Base-by-base conservation (phyloP, 2,329 filamentous ascomycete genomes). In the Hypoxylon sp. region DNA sequence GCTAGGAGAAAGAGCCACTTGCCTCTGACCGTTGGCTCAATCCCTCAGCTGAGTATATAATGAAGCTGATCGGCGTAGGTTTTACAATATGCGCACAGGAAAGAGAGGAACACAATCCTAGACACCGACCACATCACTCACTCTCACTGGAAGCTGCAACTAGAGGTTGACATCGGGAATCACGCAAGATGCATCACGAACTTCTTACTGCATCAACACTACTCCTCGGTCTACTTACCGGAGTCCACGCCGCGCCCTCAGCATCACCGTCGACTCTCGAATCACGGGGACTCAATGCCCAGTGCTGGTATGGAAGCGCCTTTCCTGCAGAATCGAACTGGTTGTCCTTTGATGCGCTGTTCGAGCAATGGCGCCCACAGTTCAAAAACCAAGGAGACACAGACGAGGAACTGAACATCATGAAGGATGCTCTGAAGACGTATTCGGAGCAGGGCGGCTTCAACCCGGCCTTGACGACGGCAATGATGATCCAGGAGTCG, bases 401-500 rank as follows among this genome's bases (percentile, higher is more conserved):
- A 13, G 42, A 47, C 10, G 31, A 39, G 3, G 64, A 67, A 31
- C 33, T 63, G 2, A 17, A 6, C 19, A 29, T 24, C 5, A 53
- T 59, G 47, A 58, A 55, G 19, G 48, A 59, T 11, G 53, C 53
- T 11, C 44, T 67, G 4, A 39, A 44, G 37, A 29, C 54, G 29
- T 59, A 48, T 19, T 65, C 62, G n/a, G 9, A 31, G 11, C 55
- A 65, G 13, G 54, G 14, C 4, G 48, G 37, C 11, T 29, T 63
- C 53, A 55, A 35, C 58, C 46, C 64, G 10, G 39, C 51, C 14
- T 42, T 67, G 5, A 19, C 59, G 19, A 59, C 54, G 3, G 53
- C 64, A 14, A 55, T 67, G 52, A 63, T 59, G 58, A 58, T 67
- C 44, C 53, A 57, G 26, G 58, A 67, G 47, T 57, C 63, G 17